These are phyloP conservation scores for Trichosanthes cucumerina DNA, from an alignment of 306 rosid genomes.

Conservation along the genomic window DNA sequence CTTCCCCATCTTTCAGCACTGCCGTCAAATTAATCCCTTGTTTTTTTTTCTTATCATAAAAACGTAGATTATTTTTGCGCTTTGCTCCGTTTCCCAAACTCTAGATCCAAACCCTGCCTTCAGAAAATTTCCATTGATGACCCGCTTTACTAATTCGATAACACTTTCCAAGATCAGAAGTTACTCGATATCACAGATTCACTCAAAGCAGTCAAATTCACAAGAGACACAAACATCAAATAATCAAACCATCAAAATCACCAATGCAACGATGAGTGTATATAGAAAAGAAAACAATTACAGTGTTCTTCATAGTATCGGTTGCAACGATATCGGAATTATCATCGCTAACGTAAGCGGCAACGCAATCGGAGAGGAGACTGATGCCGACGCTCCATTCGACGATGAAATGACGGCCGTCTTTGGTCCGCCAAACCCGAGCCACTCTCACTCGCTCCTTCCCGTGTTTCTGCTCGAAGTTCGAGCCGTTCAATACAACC, in stretches of 20 bases:
- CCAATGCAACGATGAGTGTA: neutral
- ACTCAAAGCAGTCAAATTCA: neutral
- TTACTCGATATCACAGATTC: neutral
- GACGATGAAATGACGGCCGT: conserved; percentile 51
- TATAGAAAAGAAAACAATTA: conserved; percentile 8
- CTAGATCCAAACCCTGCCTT: neutral
- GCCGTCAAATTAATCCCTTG: neutral
- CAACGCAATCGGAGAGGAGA: conserved; percentile 65
- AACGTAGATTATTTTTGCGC: neutral
- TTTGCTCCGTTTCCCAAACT: neutral
- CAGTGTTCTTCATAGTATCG: conserved; percentile 90
- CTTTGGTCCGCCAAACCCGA: conserved; percentile 55
- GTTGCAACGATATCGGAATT: conserved; percentile 87
- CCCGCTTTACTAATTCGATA: neutral
- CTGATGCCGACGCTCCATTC: conserved; percentile 77
- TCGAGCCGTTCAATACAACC: conserved; percentile 32
- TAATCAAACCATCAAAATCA: neutral
- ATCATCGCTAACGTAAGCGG: conserved; percentile 52
- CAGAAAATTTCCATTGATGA: neutral
- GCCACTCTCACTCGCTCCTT: conserved; percentile 77
- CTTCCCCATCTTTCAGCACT: neutral
- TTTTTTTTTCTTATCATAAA: neutral
- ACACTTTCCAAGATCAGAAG: neutral
- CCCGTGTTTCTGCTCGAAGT: conserved; percentile 80
- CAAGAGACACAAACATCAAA: neutral